Percentiles rank a stretch among this genome's conserved stretches.
These are phyloP conservation scores for Calcarisporium arbuscula DNA, from an alignment of 2,329 filamentous ascomycete species.

Conservation along the genomic window DNA sequence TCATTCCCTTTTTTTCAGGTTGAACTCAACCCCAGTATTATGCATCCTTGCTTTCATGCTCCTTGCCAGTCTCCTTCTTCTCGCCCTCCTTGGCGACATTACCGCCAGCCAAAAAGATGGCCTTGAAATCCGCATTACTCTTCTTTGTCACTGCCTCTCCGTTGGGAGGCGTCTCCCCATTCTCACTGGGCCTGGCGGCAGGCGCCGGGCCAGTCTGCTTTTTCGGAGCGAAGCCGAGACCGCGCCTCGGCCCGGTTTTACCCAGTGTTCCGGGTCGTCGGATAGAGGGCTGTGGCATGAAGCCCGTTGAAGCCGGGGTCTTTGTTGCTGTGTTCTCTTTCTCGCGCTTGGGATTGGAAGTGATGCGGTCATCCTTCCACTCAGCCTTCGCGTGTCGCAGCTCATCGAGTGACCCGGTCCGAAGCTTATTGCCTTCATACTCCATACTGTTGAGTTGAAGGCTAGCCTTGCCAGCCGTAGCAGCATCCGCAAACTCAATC, in stretches of 20 bases:
- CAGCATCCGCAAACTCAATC: slow-evolving; percentile 69
- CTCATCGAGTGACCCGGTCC: slow-evolving; percentile 48
- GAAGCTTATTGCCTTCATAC: slow-evolving; percentile 47
- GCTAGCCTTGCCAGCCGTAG: slow-evolving; percentile 66
- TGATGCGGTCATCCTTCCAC: slow-evolving; percentile 21
- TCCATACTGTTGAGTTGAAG: slow-evolving; percentile 50
- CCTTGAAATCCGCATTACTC: slow-evolving; percentile 54
- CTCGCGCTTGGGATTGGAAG: slow-evolving; percentile 25
- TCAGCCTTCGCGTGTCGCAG: slow-evolving; percentile 46
- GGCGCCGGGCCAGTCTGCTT: slow-evolving; percentile 8
- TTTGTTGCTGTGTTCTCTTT: slow-evolving; percentile 15
- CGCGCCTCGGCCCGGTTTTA: slow-evolving; percentile 32
- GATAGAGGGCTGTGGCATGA: slow-evolving; percentile 40
- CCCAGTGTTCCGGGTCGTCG: slow-evolving; percentile 38
- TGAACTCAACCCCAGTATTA: slow-evolving; percentile 10
- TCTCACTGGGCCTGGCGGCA: slow-evolving; percentile 17
- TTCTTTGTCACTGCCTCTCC: slow-evolving; percentile 28
- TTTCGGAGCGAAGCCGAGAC: slow-evolving; percentile 35
- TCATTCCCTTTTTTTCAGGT: too few species aligned
- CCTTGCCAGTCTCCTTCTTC: slow-evolving; percentile 5
- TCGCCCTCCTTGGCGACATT: slow-evolving; percentile 10
- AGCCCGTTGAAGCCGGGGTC: slow-evolving; percentile 14
- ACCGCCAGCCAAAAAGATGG: slow-evolving; percentile 34
- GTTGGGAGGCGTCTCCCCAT: slow-evolving; percentile 13
- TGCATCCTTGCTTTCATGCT: slow-evolving; percentile 1